Conservation (phyloP, 257 asterid species). For the Haberlea rhodopensis region DNA sequence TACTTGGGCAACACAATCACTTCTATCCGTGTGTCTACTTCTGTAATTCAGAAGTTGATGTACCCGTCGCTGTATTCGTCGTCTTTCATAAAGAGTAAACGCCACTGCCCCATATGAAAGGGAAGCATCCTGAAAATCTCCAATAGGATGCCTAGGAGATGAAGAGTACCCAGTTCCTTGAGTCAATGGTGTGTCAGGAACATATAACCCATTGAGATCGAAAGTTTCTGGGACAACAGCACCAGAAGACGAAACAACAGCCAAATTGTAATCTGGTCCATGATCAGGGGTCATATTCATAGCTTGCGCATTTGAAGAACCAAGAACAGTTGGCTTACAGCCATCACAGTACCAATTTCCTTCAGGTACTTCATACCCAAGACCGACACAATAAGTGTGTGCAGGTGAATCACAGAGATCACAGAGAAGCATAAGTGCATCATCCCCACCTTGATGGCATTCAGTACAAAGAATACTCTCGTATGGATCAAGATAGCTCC, state of each 20-base stretch:
- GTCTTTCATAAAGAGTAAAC: conserved; percentile 57
- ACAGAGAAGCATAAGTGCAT: conserved; percentile 81
- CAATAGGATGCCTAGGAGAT: conserved; percentile 42
- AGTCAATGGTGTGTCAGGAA: conserved; percentile 66
- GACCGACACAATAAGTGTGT: conserved; percentile 85
- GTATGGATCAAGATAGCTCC: conserved; percentile 75
- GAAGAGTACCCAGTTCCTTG: conserved; percentile 42
- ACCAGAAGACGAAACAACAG: conserved; percentile 49
- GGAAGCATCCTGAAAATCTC: conserved; percentile 51
- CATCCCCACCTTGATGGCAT: conserved; percentile 84
- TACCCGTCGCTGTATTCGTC: conserved; percentile 71
- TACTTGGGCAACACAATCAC: conserved; percentile 26
- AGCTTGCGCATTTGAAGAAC: conserved; percentile 44
- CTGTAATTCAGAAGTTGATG: conserved; percentile 49
- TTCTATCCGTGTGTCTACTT: conserved; percentile 46
- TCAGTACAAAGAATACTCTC: conserved; percentile 69
- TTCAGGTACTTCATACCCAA: conserved; percentile 87
- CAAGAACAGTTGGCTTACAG: conserved; percentile 74
- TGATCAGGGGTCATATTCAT: conserved; percentile 42
- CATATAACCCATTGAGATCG: conserved; percentile 71
- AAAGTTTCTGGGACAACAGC: conserved; percentile 53
- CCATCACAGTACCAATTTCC: conserved; percentile 96
- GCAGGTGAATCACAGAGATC: conserved; percentile 92
- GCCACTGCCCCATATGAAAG: conserved; percentile 57
- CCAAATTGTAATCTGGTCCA: conserved; percentile 38